These are phyloP conservation scores for Jacaranda copaia DNA, from an alignment of 257 asterid species.

Conservation along the genomic window DNA sequence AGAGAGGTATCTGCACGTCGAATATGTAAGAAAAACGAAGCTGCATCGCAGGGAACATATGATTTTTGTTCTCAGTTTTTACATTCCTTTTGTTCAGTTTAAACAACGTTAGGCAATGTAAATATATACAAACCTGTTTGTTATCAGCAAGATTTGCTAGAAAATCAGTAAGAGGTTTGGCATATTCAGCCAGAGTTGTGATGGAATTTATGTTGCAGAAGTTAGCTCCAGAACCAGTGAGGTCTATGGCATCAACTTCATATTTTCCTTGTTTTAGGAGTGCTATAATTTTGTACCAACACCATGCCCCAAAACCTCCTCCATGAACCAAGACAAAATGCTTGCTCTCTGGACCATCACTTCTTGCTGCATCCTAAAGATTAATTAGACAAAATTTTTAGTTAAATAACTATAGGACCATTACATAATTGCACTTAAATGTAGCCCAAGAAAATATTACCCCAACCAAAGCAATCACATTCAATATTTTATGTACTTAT, in stretches of 20 bases:
- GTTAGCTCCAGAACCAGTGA: conserved; percentile 63
- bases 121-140: conserved; percentile 43
- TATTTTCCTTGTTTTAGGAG: conserved; percentile 54
- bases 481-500: neutral
- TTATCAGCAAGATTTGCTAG: conserved; percentile 44
- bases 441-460: neutral
- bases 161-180: conserved; percentile 60
- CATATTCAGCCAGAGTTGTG: conserved; percentile 47
- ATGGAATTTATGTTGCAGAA: conserved; percentile 59
- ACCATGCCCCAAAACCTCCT: conserved; percentile 79
- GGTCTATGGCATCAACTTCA: conserved; percentile 63
- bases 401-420: conserved; percentile 1
- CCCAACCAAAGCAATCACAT: conserved; percentile 9
- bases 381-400: neutral
- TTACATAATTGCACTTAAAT: conserved; percentile 13
- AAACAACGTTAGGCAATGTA: neutral
- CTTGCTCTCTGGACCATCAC: conserved; percentile 40
- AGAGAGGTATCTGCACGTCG: too few relatives aligned
- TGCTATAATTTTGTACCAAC: conserved; percentile 75
- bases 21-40: too few relatives aligned
- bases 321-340: conserved; percentile 74
- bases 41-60: too few relatives aligned
- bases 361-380: conserved; percentile 30
- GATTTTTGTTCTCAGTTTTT: too few relatives aligned
- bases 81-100: neutral